Percentiles rank a stretch among this genome's conserved stretches.
phyloP scores from a whole-genome alignment of 257 asterid genomes.

The Solanum gracilifrons region DNA sequence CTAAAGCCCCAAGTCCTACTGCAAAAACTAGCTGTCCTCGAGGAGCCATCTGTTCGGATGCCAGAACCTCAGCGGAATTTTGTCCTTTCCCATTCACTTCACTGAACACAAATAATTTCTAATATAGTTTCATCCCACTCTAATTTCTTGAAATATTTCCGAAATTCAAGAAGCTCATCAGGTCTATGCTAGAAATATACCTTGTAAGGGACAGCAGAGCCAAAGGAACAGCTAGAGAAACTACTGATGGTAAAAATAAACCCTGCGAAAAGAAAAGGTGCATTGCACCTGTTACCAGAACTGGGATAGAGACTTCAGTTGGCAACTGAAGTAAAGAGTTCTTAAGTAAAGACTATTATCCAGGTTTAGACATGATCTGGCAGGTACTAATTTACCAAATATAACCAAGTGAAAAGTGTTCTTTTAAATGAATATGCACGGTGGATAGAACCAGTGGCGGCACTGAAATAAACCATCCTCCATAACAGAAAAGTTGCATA shows the following conservation, averaged over 20 bases:
- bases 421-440: neutral
- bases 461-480: neutral
- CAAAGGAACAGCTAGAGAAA: constrained; percentile 86
- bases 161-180: constrained; percentile 1
- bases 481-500: neutral
- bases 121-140: neutral
- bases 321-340: neutral
- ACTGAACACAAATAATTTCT: constrained; percentile 26
- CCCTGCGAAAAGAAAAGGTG: constrained; percentile 39
- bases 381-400: neutral
- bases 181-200: constrained; percentile 29
- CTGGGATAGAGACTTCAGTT: neutral
- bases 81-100: constrained; percentile 74
- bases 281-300: neutral
- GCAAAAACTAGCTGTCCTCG: constrained; percentile 89
- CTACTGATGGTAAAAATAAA: constrained; percentile 51
- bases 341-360: neutral
- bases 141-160: neutral
- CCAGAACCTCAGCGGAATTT: constrained; percentile 47
- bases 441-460: neutral
- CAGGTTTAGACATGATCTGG: neutral
- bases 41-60: constrained; percentile 96
- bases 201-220: constrained; percentile 94
- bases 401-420: neutral
- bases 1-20: constrained; percentile 76